phyloP scores from a whole-genome alignment of 2,329 filamentous ascomycete genomes.

The Trichoderma koningii region DNA sequence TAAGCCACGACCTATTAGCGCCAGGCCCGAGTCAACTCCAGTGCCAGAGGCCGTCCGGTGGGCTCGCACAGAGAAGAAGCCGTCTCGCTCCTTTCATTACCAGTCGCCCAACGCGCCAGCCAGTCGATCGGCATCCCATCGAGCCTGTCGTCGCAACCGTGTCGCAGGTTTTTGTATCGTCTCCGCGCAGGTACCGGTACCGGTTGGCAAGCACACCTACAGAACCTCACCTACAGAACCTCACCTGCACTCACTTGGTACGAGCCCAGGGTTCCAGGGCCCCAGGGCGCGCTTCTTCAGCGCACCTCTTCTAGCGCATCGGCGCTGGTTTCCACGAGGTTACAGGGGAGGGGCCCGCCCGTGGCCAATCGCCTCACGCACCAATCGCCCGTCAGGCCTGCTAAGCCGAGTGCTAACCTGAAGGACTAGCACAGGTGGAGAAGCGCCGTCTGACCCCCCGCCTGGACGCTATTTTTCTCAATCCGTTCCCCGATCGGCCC shows the following conservation, averaged over 20 bases:
- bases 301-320: conserved; percentile 25
- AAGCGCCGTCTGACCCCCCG: conserved; percentile 10
- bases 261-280: no score
- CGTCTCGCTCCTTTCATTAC: conserved; percentile 10
- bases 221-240: no score
- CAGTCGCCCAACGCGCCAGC: background rate
- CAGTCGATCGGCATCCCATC: background rate
- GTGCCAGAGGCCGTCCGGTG: background rate
- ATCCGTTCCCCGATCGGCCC: conserved; percentile 8
- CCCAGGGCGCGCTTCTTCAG: conserved; percentile 21
- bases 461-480: conserved; percentile 20
- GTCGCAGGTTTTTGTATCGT: conserved; percentile 12
- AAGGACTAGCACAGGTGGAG: conserved; percentile 1
- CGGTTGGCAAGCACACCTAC: background rate
- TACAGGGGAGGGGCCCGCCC: conserved; percentile 22
- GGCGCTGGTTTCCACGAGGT: conserved; percentile 24
- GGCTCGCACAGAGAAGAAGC: no score
- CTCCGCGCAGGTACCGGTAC: background rate
- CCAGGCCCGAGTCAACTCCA: background rate
- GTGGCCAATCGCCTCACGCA: conserved; percentile 22
- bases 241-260: no score
- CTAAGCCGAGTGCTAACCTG: background rate
- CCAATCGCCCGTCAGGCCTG: conserved; percentile 12
- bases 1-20: conserved; percentile 8
- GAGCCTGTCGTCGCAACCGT: conserved; percentile 7